Evolutionary conservation across 192 early-diverging fungal species (phyloP), one percentile per base, ranked within the genome.

Genomic region (Rhizophagus sp.): DNA sequence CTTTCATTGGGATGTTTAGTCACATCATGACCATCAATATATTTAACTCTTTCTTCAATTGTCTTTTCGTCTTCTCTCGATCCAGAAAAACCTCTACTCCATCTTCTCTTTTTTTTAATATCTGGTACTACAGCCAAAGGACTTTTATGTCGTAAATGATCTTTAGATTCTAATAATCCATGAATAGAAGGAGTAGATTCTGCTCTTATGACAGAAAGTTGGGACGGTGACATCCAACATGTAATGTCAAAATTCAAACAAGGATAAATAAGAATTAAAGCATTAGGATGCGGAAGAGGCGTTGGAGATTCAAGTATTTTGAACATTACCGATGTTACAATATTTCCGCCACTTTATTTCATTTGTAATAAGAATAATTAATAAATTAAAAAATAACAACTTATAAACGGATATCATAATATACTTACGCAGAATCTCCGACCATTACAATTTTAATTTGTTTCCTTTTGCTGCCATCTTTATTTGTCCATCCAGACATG

Each of bases 361-460:
- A 63, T 19, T 66, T 25, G 4, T 30, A 47, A 61, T 65, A 22
- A 36, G 61, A 61, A 67, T 62, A 73, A 44, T 30, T 34, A 49
- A 47, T n/a, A 33, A 61, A 39, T 22, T 2, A n/a, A 47, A 49
- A 50, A 66, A 27, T 4, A 52, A 25, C 24, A 27, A 27, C 2
- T 24, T 36, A 69, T 19, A 22, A 34, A 62, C 3, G 41, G 15
- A 7, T 39, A 57, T 39, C 33, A 22, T 13, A 74, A 11, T 17
- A 11, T 17, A 91, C 91, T 90, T 88, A 95, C 94, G 97, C 97
- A 62, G 96, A 97, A 81, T 99, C 97, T 73, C 97, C 97, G 24
- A 89, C 84, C 50, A 99, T 65, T 24, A 91, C 89, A 50, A 97
- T 90, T 61, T 92, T 91, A 79, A 97, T 88, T 9, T 91, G 88